These are phyloP conservation scores for Aphanomyces invadans DNA, from an alignment of 352 stramenopile genomes.

Conservation along the genomic window DNA sequence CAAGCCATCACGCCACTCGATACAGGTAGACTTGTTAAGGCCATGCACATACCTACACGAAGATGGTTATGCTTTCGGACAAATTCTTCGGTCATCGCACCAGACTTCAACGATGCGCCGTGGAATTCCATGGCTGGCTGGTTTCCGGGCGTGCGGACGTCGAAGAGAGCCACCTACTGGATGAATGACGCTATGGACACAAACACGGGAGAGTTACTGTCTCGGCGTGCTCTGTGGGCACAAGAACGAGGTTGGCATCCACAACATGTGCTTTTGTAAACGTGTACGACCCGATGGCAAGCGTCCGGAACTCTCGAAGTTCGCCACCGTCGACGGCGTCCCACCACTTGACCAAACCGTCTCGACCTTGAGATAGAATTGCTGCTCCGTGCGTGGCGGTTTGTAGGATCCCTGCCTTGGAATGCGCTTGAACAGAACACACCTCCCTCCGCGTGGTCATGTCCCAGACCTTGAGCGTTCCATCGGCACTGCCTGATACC, in stretches of 20 bases:
- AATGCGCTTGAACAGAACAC: conserved; percentile 38
- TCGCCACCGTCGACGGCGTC: conserved; percentile 25
- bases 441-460: conserved; percentile 48
- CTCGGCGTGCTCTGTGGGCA: conserved; percentile 5
- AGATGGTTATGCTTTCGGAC: neutral
- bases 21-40: conserved; percentile 25
- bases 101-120: conserved; percentile 35
- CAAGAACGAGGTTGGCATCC: neutral
- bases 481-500: conserved; percentile 51
- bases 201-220: conserved; percentile 3
- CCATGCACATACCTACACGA: conserved; percentile 38
- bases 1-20: conserved; percentile 25
- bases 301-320: conserved; percentile 16
- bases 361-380: conserved; percentile 61
- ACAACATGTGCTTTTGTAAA: conserved; percentile 29
- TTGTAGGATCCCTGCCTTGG: conserved; percentile 70
- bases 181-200: no score
- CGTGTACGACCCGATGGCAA: conserved; percentile 33
- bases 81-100: conserved; percentile 18
- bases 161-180: conserved; percentile 47
- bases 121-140: conserved; percentile 32
- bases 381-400: conserved; percentile 8
- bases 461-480: conserved; percentile 66
- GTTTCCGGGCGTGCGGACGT: conserved; percentile 31
- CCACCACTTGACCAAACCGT: conserved; percentile 66